Base-by-base conservation (phyloP, 257 asterid genomes). In the Primulina tabacum region DNA sequence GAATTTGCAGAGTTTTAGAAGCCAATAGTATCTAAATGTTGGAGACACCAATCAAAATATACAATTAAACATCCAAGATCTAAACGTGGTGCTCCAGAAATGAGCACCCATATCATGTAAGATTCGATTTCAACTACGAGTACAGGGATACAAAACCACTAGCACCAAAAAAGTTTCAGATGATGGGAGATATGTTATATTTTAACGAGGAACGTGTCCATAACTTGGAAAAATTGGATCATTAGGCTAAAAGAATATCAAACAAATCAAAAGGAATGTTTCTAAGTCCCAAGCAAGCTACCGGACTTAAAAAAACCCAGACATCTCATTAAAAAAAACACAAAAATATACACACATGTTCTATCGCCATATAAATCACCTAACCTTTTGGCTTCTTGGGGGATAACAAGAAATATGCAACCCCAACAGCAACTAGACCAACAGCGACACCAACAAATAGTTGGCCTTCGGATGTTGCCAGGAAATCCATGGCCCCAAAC, bases 311-410 rank as follows among this genome's bases (percentile, higher is more conserved):
- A 70, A 26, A 61, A 73, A 50, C 65, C 60, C 64, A 67, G 68
- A 63, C 71, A 37, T 30, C 26, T 60, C 21, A 78, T 28, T 20
- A 70, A 68, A 21, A 7, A 2, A 70, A 7, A 61, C 14, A 10
- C 33, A 24, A 56, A 52, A 61, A 32, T 40, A 18, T 65, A 50
- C 67, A 26, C 7, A 53, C 53, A 9, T 32, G 64, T 52, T 26
- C 60, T 14, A 61, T 55, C 53, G 60, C 1, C 62, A 60, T 32
- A 61, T 10, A 72, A 29, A 3, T 63, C 10, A 71, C 10, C 32
- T 64, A 55, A 92, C 98, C 98, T 84, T 87, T 87, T 55, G 97
- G 76, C 72, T 90, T 88, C 80, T 86, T 90, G 69, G 94, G 73
- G 75, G 92, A 84, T 61, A 81, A 78, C 38, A 86, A 76, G 81